These are phyloP conservation scores for Royoungia palumana DNA, from an alignment of 768 basidiomycete genomes.

Conservation along the genomic window DNA sequence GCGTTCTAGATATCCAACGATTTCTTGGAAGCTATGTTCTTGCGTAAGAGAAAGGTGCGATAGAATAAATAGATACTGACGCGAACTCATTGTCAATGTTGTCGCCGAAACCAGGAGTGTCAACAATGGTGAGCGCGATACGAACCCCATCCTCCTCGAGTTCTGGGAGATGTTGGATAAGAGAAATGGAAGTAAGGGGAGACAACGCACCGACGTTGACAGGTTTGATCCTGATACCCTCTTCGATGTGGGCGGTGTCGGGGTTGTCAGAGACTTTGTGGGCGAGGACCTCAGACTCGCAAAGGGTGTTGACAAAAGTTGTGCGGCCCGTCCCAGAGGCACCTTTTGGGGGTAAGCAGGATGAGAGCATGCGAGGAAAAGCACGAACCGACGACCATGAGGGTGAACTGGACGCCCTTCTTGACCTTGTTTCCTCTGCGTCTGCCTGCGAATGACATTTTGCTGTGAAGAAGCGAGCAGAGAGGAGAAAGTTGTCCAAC, in stretches of 20 bases:
- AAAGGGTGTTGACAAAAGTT: conserved; percentile 98
- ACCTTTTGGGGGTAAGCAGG: conserved; percentile 49
- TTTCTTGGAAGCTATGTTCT: conserved; percentile 82
- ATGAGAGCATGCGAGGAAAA: background rate
- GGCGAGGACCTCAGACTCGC: conserved; percentile 87
- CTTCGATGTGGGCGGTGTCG: conserved; percentile 88
- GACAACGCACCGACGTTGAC: conserved; percentile 72
- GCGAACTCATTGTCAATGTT: conserved; percentile 98
- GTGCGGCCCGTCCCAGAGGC: conserved; percentile 97
- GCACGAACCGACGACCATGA: conserved; percentile 93
- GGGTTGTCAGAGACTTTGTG: conserved; percentile 87
- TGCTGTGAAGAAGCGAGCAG: conserved; percentile 29
- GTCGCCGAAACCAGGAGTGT: conserved; percentile 98
- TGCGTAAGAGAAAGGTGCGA: conserved; percentile 6
- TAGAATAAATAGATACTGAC: conserved; percentile 48
- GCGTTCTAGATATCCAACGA: conserved; percentile 92
- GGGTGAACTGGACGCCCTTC: conserved; percentile 97
- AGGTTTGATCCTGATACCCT: conserved; percentile 92
- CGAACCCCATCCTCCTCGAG: conserved; percentile 98
- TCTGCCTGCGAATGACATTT: conserved; percentile 83
- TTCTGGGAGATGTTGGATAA: conserved; percentile 46
- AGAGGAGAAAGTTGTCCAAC: conserved; percentile 32
- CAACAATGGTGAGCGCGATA: conserved; percentile 96
- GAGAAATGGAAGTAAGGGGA: background rate
- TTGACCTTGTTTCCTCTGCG: conserved; percentile 94